Percentiles rank a stretch among this genome's conserved stretches.
These are phyloP conservation scores for Anisodus tanguticus DNA, from an alignment of 257 asterid species.

Conservation along the genomic window DNA sequence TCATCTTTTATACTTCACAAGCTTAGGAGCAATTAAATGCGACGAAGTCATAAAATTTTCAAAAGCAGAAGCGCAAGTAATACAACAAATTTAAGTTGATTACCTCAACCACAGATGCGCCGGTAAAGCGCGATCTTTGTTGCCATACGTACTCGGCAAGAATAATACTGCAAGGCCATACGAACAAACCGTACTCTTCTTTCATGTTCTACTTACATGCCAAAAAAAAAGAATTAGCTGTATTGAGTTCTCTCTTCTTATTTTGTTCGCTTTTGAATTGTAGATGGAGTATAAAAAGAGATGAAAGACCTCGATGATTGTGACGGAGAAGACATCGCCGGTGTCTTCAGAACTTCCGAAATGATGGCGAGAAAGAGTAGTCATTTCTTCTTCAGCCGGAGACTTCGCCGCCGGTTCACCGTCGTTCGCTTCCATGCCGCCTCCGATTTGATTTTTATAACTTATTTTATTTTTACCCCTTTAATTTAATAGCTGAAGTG, in stretches of 20 bases:
- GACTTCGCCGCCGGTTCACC: conserved; percentile 30
- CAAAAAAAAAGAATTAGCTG: conserved; percentile 2
- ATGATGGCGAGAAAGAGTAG: conserved; percentile 56
- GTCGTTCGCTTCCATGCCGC: conserved; percentile 36
- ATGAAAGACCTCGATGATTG: conserved; percentile 59
- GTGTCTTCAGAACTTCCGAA: conserved; percentile 45
- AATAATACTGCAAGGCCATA: conserved; percentile 90
- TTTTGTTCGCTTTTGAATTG: background rate
- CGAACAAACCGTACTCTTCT: conserved; percentile 92
- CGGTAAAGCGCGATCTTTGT: conserved; percentile 69
- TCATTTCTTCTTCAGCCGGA: conserved; percentile 53
- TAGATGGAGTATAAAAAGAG: conserved; percentile 30
- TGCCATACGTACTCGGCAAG: conserved; percentile 98
- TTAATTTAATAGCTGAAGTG: background rate
- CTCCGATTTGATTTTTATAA: background rate
- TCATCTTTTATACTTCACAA: too few species aligned
- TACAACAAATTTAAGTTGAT: background rate
- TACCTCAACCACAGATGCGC: conserved; percentile 83
- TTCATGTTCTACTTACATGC: conserved; percentile 65
- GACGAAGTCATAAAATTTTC: background rate
- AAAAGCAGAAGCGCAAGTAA: background rate
- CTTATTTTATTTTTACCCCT: background rate
- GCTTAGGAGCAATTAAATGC: too few species aligned
- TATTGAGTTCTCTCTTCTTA: background rate
- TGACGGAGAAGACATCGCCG: conserved; percentile 60